Percentiles rank a stretch among this genome's conserved stretches.
Conservation (phyloP, 139 green algal species). For the Haematococcus lacustris region DNA sequence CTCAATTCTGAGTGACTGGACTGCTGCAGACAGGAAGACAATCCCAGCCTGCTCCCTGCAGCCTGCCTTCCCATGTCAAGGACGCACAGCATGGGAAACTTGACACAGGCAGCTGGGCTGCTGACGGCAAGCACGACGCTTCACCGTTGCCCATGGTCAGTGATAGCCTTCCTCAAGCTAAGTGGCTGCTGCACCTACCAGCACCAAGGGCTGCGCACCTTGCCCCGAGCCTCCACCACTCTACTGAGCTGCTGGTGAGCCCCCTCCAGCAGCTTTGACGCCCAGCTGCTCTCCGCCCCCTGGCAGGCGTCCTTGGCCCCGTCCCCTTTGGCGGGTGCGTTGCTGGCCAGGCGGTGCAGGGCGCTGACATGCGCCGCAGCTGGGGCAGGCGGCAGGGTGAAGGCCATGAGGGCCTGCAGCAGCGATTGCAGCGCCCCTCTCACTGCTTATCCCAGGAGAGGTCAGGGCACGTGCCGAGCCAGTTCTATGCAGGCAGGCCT, state of each 20-base stretch:
- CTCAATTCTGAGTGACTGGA: not conserved
- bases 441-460: too few relatives aligned
- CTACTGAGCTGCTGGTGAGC: slow-evolving; percentile 19
- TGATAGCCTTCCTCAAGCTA: slow-evolving; percentile 1
- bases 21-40: not conserved
- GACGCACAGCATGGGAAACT: too few relatives aligned
- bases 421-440: not conserved
- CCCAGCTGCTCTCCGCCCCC: slow-evolving; percentile 13
- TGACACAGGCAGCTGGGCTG: not conserved
- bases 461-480: not conserved
- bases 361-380: slow-evolving; percentile 5
- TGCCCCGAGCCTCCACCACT: slow-evolving; percentile 17
- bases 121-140: not conserved
- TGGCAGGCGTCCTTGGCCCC: not conserved
- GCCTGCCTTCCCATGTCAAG: not conserved
- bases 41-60: too few relatives aligned
- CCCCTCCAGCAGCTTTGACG: slow-evolving; percentile 18
- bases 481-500: not conserved
- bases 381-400: slow-evolving; percentile 6
- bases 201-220: not conserved
- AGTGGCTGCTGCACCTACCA: too few relatives aligned
- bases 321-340: not conserved
- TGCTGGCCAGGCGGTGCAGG: slow-evolving; percentile 6
- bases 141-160: too few relatives aligned
- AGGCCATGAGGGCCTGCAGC: slow-evolving; percentile 10